These are phyloP conservation scores for Rhizopogon rudus DNA, from an alignment of 768 basidiomycete species.

Conservation along the genomic window DNA sequence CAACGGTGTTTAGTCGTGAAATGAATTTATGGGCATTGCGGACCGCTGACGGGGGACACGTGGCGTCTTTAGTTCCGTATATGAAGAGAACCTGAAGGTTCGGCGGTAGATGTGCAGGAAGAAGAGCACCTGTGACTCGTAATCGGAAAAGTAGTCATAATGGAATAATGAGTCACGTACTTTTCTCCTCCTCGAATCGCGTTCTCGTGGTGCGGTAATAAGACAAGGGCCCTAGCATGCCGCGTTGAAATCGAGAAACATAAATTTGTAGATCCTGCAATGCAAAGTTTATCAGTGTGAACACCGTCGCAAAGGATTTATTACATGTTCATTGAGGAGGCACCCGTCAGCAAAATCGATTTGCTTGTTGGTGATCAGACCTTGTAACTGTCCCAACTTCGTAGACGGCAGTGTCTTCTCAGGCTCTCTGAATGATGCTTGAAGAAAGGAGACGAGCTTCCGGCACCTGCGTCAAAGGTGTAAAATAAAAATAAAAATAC, in stretches of 20 bases:
- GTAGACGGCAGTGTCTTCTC: neutral
- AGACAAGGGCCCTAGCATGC: slow-evolving; percentile 68
- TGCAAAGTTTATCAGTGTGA: neutral
- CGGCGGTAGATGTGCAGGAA: slow-evolving; percentile 37
- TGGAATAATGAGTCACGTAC: slow-evolving; percentile 11
- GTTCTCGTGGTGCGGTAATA: slow-evolving; percentile 63
- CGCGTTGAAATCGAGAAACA: slow-evolving; percentile 36
- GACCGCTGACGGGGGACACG: slow-evolving; percentile 38
- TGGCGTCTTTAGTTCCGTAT: slow-evolving; percentile 52
- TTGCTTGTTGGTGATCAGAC: neutral
- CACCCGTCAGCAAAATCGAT: slow-evolving; percentile 6
- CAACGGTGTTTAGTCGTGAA: slow-evolving; percentile 42
- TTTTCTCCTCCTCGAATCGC: slow-evolving; percentile 64
- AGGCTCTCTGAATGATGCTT: slow-evolving; percentile 4
- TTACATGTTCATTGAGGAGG: slow-evolving; percentile 17
- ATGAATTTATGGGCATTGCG: slow-evolving; percentile 46
- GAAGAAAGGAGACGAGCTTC: slow-evolving; percentile 15
- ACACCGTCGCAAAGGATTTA: neutral
- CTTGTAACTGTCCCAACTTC: slow-evolving; percentile 7
- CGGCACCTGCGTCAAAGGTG: slow-evolving; percentile 8
- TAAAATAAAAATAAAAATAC: neutral
- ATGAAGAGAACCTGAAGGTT: slow-evolving; percentile 58
- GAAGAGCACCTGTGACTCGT: slow-evolving; percentile 31
- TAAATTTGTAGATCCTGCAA: slow-evolving; percentile 55
- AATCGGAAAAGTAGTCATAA: neutral